Evolutionary conservation across 345 rosid species (phyloP).

Genomic region (Nephelium lappaceum): DNA sequence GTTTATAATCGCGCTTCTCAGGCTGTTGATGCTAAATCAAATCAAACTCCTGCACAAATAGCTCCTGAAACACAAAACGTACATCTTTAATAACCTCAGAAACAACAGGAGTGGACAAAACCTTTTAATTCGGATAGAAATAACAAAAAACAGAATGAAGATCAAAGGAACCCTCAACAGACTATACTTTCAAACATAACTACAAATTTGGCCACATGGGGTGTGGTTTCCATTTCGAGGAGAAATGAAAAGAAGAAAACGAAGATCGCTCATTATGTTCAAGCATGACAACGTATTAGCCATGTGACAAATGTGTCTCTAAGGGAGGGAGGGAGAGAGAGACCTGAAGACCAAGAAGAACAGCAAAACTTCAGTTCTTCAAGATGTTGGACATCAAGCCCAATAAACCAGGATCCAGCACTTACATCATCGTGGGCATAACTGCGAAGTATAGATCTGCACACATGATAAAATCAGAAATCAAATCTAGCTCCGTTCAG

Average conservation of each 20-base stretch:
- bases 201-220: not conserved
- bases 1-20: not conserved
- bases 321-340: constrained; percentile 13
- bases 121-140: not conserved
- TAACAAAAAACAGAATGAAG: not conserved
- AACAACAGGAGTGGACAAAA: not conserved
- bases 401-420: constrained; percentile 79
- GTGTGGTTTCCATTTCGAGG: not conserved
- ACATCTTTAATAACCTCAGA: not conserved
- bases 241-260: not conserved
- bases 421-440: constrained; percentile 80
- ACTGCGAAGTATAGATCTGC: constrained; percentile 62
- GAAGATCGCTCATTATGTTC: not conserved
- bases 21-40: constrained; percentile 2
- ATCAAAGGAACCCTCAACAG: not conserved
- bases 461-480: constrained; percentile 6
- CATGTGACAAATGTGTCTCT: not conserved
- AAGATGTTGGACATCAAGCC: constrained; percentile 66
- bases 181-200: not conserved
- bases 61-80: constrained; percentile 51
- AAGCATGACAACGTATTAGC: not conserved
- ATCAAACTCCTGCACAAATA: constrained; percentile 69
- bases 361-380: constrained; percentile 78
- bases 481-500: not conserved
- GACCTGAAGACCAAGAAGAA: constrained; percentile 79